These are phyloP conservation scores for Anastatica hierochuntica DNA, from an alignment of 345 rosid genomes.

Conservation along the genomic window DNA sequence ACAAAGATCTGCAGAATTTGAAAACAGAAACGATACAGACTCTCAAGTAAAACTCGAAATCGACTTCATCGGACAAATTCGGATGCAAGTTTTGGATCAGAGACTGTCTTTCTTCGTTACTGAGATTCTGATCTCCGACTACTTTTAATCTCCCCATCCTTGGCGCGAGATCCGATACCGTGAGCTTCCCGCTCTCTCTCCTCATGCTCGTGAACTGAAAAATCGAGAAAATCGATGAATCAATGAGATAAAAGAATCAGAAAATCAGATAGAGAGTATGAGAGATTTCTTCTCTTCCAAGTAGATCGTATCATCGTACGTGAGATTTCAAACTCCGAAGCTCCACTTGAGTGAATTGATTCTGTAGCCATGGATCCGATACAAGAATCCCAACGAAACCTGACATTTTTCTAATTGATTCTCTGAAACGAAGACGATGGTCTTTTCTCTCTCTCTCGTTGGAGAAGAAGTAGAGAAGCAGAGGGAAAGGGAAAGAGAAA, in stretches of 20 bases:
- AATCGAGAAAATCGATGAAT: background rate
- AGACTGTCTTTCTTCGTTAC: conserved; percentile 57
- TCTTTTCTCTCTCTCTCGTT: too few relatives aligned
- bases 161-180: conserved; percentile 66
- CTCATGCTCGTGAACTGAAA: conserved; percentile 74
- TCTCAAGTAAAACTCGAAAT: conserved; percentile 91
- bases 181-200: conserved; percentile 88
- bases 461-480: conserved; percentile 25
- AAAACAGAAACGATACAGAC: conserved; percentile 26
- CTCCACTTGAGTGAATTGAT: conserved; percentile 99
- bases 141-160: conserved; percentile 78
- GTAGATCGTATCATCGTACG: conserved; percentile 36
- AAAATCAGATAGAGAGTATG: background rate
- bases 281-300: background rate
- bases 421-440: conserved; percentile 1
- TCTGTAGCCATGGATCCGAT: conserved; percentile 95
- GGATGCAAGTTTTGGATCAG: conserved; percentile 58
- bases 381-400: conserved; percentile 86
- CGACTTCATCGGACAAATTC: conserved; percentile 64
- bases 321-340: conserved; percentile 92
- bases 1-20: background rate
- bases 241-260: background rate
- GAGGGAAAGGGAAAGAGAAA: too few relatives aligned
- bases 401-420: conserved; percentile 39
- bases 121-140: conserved; percentile 69